A percentile compares a stretch with the other conserved stretches of the same genome.
phyloP scores from a whole-genome alignment of 129 eudicot species.

The Flaveria linearis region DNA sequence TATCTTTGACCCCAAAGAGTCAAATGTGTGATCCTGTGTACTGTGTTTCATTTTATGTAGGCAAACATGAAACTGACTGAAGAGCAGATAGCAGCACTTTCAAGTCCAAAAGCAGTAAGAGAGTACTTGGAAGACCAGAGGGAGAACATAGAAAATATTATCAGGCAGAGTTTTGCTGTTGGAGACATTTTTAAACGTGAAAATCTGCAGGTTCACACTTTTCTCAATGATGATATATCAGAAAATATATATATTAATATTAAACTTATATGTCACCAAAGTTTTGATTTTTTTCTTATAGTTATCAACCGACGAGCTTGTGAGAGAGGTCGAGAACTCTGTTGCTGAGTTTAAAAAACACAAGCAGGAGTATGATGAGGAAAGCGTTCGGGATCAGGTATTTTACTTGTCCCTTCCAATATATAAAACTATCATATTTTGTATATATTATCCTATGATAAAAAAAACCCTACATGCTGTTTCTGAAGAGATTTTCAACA shows the following conservation, averaged over 20 bases:
- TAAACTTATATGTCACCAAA: not conserved
- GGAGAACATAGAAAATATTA: constrained; percentile 63
- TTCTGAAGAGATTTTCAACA: not conserved
- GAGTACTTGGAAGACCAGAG: constrained; percentile 74
- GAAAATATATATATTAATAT: not conserved
- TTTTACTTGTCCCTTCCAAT: not conserved
- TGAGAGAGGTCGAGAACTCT: constrained; percentile 83
- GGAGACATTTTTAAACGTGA: constrained; percentile 95
- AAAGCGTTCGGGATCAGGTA: constrained; percentile 82
- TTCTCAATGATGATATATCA: constrained; percentile 5
- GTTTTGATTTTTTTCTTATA: constrained; percentile 20
- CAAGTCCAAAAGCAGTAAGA: constrained; percentile 80
- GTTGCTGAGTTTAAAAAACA: constrained; percentile 73
- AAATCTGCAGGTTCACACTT: constrained; percentile 66
- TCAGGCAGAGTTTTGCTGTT: constrained; percentile 86
- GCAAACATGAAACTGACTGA: constrained; percentile 72
- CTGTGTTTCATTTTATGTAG: constrained; percentile 32
- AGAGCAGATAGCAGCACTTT: constrained; percentile 68
- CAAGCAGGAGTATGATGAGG: constrained; percentile 81
- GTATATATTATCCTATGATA: not conserved
- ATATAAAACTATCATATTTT: not conserved
- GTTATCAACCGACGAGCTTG: constrained; percentile 74
- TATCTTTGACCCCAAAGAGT: constrained; percentile 22
- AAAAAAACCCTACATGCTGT: not conserved
- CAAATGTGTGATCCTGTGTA: not conserved